These are phyloP conservation scores for Candida rishiriensis DNA, from an alignment of 805 yeast species.

Conservation along the genomic window DNA sequence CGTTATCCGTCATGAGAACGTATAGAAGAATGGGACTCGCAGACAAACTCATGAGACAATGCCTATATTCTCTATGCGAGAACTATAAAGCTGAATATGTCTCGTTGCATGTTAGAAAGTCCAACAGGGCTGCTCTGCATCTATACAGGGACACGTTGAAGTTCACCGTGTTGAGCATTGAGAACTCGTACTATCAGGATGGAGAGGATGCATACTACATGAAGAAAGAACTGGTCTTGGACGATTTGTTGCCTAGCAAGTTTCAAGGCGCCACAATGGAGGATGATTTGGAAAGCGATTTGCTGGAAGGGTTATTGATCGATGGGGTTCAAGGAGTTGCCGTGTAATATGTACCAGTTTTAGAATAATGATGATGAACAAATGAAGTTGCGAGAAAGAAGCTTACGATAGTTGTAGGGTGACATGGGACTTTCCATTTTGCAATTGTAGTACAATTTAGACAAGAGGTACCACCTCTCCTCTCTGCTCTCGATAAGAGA, in stretches of 20 bases:
- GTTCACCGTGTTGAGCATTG: slow-evolving; percentile 79
- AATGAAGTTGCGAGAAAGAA: too few relatives aligned
- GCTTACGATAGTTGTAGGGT: too few relatives aligned
- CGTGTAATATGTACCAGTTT: slow-evolving; percentile 1
- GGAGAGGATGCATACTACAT: slow-evolving; percentile 97
- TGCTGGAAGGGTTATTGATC: slow-evolving; percentile 33
- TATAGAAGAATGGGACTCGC: slow-evolving; percentile 95
- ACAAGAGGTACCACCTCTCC: too few relatives aligned
- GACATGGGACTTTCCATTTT: too few relatives aligned
- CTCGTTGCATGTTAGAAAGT: slow-evolving; percentile 87
- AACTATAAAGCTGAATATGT: slow-evolving; percentile 78
- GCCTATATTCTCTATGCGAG: slow-evolving; percentile 72
- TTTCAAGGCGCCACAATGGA: slow-evolving; percentile 43
- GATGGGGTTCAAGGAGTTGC: slow-evolving; percentile 7
- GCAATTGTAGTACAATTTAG: too few relatives aligned
- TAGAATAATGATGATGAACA: too few relatives aligned
- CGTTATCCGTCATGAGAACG: slow-evolving; percentile 90
- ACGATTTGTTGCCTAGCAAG: slow-evolving; percentile 56
- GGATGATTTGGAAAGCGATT: slow-evolving; percentile 54
- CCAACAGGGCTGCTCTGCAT: slow-evolving; percentile 91
- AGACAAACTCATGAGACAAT: slow-evolving; percentile 81
- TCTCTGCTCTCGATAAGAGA: too few relatives aligned
- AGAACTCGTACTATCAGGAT: slow-evolving; percentile 89
- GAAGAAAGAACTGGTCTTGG: slow-evolving; percentile 64
- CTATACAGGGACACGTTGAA: slow-evolving; percentile 79